These are phyloP conservation scores for Protomyces inundatus DNA, from an alignment of 1,139 yeast genomes.

Conservation along the genomic window DNA sequence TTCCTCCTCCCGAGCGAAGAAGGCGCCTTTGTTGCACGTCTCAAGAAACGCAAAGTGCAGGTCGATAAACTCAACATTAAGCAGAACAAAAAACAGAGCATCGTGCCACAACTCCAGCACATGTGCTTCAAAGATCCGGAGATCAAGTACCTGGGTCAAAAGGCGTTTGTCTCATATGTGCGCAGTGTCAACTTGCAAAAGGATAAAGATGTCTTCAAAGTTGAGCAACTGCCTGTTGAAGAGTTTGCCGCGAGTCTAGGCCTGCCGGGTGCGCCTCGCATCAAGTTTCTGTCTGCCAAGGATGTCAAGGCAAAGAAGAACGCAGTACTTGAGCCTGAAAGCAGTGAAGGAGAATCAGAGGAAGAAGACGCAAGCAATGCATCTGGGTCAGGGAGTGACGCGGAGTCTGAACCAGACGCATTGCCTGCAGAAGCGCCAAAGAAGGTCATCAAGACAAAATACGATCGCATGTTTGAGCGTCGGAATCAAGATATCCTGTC, in stretches of 20 bases:
- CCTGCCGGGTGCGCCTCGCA: conserved; percentile 91
- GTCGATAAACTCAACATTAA: conserved; percentile 70
- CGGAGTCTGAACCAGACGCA: conserved; percentile 50
- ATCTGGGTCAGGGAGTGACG: conserved; percentile 40
- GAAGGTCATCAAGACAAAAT: conserved; percentile 64
- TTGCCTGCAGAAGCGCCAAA: conserved; percentile 41
- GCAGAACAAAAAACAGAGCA: conserved; percentile 69
- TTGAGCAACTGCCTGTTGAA: conserved; percentile 72
- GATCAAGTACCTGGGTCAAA: conserved; percentile 86
- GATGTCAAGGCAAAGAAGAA: conserved; percentile 70
- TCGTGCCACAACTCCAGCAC: conserved; percentile 79
- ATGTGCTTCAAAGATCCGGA: conserved; percentile 88
- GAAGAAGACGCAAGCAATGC: conserved; percentile 40
- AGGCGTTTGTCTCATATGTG: conserved; percentile 88
- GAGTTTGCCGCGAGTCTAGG: conserved; percentile 84
- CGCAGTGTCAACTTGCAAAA: conserved; percentile 79
- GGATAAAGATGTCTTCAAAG: conserved; percentile 77
- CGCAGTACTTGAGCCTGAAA: conserved; percentile 59
- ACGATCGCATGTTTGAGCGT: conserved; percentile 94
- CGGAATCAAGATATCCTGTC: conserved; percentile 88
- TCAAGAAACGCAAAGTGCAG: conserved; percentile 60
- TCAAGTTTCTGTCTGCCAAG: conserved; percentile 57
- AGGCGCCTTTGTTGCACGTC: conserved; percentile 63
- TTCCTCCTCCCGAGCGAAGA: conserved; percentile 82
- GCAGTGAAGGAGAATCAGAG: conserved; percentile 44